phyloP scores from a whole-genome alignment of 345 rosid genomes.

The Alliaria petiolata region DNA sequence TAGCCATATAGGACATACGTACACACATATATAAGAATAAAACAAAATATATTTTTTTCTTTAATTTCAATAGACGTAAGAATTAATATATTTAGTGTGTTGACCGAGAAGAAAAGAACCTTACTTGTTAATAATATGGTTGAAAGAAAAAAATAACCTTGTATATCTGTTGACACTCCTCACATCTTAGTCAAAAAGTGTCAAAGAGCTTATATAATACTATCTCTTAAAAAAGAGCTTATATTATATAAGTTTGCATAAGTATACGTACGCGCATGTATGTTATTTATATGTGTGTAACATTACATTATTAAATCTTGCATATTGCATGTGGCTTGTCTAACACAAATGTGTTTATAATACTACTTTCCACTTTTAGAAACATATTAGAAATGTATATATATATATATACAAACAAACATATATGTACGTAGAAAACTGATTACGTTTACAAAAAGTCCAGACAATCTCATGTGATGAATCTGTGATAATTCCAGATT shows the following conservation, averaged over 20 bases:
- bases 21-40: no score
- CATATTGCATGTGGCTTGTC: background rate
- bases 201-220: background rate
- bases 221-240: no score
- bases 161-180: background rate
- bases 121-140: no score
- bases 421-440: no score
- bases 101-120: no score
- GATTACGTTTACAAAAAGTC: no score
- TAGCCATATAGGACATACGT: background rate
- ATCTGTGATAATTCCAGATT: no score
- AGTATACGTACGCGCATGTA: background rate
- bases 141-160: background rate
- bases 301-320: background rate
- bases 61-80: background rate
- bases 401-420: no score
- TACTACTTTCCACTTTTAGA: background rate
- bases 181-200: conserved; percentile 1
- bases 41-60: background rate
- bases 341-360: background rate
- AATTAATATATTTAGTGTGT: background rate
- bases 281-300: background rate
- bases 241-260: no score
- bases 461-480: no score
- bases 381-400: no score